phyloP scores from a whole-genome alignment of 495 filamentous ascomycete species.

The Penicillium daleae region DNA sequence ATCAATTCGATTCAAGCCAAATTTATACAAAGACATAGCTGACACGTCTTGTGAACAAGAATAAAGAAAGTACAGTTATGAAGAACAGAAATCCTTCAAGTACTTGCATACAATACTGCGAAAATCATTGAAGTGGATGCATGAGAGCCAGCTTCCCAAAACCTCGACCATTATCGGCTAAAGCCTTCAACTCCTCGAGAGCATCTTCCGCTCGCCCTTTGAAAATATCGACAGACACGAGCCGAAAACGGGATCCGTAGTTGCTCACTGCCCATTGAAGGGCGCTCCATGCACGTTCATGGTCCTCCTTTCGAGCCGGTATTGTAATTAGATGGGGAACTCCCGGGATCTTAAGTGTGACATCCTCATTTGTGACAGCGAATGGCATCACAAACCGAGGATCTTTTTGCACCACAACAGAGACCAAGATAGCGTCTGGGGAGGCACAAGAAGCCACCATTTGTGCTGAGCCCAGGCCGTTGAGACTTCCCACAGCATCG shows the following conservation, averaged over 20 bases:
- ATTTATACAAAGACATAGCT: background rate
- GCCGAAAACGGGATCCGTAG: background rate
- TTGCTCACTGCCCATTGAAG: background rate
- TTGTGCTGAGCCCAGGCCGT: background rate
- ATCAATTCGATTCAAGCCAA: background rate
- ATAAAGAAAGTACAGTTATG: background rate
- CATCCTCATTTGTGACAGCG: background rate
- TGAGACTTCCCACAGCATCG: background rate
- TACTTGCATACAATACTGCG: background rate
- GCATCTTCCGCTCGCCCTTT: background rate
- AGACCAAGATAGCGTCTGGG: background rate
- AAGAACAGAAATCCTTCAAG: background rate
- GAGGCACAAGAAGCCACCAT: background rate
- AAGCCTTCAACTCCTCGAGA: background rate
- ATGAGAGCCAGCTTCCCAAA: background rate
- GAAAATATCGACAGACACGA: background rate
- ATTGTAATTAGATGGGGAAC: background rate
- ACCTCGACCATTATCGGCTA: background rate
- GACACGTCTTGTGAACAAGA: background rate
- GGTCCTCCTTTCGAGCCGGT: background rate
- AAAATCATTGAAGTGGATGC: background rate
- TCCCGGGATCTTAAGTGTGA: background rate
- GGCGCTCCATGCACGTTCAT: background rate
- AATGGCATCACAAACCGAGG: background rate
- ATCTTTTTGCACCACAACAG: background rate